Conservation (phyloP, 257 asterid genomes). For the Fraxinus cuspidata region DNA sequence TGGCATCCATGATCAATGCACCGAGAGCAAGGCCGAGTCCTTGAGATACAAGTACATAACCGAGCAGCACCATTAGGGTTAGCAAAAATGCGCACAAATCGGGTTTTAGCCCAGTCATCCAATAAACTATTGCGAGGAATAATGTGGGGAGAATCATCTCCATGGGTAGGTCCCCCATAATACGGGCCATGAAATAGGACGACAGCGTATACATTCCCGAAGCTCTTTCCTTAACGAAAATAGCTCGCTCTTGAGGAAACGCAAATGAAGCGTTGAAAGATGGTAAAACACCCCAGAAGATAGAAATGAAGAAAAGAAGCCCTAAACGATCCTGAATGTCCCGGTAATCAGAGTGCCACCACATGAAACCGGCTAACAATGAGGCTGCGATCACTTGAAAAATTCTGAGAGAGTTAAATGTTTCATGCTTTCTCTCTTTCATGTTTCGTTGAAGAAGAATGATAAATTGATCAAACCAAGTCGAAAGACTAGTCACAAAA, state of each 20-base stretch:
- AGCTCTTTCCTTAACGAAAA: constrained; percentile 75
- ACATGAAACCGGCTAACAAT: constrained; percentile 76
- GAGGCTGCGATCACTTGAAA: constrained; percentile 79
- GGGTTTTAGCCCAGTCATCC: constrained; percentile 90
- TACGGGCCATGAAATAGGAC: constrained; percentile 83
- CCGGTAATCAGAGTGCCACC: constrained; percentile 83
- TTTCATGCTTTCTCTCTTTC: constrained; percentile 70
- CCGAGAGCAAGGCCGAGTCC: constrained; percentile 89
- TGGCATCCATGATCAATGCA: constrained; percentile 88
- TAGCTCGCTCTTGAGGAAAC: constrained; percentile 87
- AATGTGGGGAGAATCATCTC: constrained; percentile 88
- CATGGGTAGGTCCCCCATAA: constrained; percentile 80
- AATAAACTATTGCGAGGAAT: constrained; percentile 66
- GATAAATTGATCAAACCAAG: constrained; percentile 70
- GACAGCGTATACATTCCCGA: constrained; percentile 89
- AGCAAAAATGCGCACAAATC: constrained; percentile 53
- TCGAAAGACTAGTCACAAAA: constrained; percentile 35
- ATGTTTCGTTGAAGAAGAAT: constrained; percentile 72
- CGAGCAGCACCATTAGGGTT: constrained; percentile 56
- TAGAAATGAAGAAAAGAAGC: constrained; percentile 80
- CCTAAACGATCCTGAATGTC: constrained; percentile 83
- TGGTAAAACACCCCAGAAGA: constrained; percentile 91
- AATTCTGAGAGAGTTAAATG: constrained; percentile 62
- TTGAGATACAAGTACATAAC: constrained; percentile 79
- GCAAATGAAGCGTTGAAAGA: constrained; percentile 73